Base-by-base conservation (phyloP, 1,139 yeast genomes). In the Hanseniaspora gamundiae region DNA sequence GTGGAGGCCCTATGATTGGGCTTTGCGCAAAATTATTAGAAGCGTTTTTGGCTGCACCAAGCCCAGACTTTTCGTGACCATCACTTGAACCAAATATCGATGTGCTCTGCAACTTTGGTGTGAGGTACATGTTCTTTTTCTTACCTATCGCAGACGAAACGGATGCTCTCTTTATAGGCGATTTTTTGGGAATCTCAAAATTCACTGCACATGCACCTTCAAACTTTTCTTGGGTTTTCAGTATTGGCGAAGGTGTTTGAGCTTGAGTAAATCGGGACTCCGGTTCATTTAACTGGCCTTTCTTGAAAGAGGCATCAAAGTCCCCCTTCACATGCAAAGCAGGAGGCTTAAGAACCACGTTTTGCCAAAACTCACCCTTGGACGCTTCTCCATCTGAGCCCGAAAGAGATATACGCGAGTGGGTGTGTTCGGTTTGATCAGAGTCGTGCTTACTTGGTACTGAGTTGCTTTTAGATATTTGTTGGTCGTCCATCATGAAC, bases 211-310 rank as follows among this genome's bases (percentile, higher is more conserved):
- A 14, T 3, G 20, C 13, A 6, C 52, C 52, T 31, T 55, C 55
- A 42, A 59, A 60, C 22, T 44, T 47, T 4, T 59, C 58, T 43
- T 62, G 66, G 0, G 67, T 60, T 40, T 45, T 52, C 17, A 64
- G 47, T 2, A 62, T 58, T 19, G 69, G 68, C 0, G 68, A 64
- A 19, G 67, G 65, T 1, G 67, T 59, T 41, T 55, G 55, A 14
- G 65, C 52, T 9, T 51, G 43, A 11, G 44, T 47, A 38, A 54
- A 55, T 17, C 49, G 45, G 35, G 52, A 49, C 27, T 50, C 54
- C 5, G 56, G 51, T n/a, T 49, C 53, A 14, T 45, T 45, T 6
- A 9, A 24, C 9, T 24, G 26, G 9, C 9, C 9, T 24, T 24
- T 24, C 26, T 24, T 24, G 9, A 24, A 24, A 7, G 26, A 24